These are phyloP conservation scores for Phanerochaete sordida DNA, from an alignment of 768 basidiomycete genomes.

Conservation along the genomic window DNA sequence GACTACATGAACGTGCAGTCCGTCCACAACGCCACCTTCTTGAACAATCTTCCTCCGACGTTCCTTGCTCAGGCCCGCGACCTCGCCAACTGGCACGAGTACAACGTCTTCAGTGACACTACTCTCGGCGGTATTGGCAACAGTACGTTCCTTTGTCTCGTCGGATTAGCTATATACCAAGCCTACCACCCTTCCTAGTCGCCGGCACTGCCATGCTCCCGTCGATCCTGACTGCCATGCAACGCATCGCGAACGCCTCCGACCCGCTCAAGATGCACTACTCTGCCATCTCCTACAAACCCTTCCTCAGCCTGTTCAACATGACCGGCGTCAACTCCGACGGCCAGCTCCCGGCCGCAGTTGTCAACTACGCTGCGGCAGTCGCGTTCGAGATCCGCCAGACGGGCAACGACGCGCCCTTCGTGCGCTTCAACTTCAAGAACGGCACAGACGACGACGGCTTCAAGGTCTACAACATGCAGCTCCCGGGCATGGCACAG, in stretches of 20 bases:
- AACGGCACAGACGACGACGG: slow-evolving; percentile 51
- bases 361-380: slow-evolving; percentile 63
- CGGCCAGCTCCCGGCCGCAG: slow-evolving; percentile 51
- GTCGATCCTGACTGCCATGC: slow-evolving; percentile 51
- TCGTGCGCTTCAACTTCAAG: slow-evolving; percentile 63
- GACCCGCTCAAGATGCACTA: slow-evolving; percentile 56
- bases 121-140: slow-evolving; percentile 31
- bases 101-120: slow-evolving; percentile 32
- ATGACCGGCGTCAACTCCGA: slow-evolving; percentile 56
- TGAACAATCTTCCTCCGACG: slow-evolving; percentile 18
- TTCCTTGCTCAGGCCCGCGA: slow-evolving; percentile 27
- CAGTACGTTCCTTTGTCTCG: slow-evolving; percentile 19
- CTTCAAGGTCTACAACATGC: slow-evolving; percentile 41
- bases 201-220: slow-evolving; percentile 64
- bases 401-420: slow-evolving; percentile 37
- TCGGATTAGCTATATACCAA: not conserved
- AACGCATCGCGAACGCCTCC: slow-evolving; percentile 43
- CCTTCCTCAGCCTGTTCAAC: slow-evolving; percentile 73
- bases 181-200: slow-evolving; percentile 36
- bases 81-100: slow-evolving; percentile 40
- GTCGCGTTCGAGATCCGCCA: slow-evolving; percentile 59
- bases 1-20: slow-evolving; percentile 37
- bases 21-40: slow-evolving; percentile 36
- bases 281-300: slow-evolving; percentile 69
- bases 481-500: slow-evolving; percentile 20